These are phyloP conservation scores for Sordariomycetes sp. DNA, from an alignment of 2,329 filamentous ascomycete genomes.

Conservation along the genomic window DNA sequence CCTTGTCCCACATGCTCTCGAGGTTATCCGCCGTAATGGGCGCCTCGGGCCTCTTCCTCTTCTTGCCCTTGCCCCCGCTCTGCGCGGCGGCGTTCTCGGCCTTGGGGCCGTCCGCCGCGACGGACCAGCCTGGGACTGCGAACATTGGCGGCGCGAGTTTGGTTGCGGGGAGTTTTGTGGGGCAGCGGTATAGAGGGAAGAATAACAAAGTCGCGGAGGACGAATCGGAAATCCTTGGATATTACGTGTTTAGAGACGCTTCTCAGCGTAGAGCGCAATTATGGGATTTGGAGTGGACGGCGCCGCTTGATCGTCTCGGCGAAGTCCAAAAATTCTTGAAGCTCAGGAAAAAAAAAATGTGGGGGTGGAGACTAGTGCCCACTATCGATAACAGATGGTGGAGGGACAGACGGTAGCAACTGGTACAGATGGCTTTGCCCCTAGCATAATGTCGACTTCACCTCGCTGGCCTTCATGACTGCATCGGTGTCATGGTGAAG, in stretches of 20 bases:
- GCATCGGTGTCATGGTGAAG: no score
- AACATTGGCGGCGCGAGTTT: slow-evolving; percentile 50
- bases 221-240: not conserved
- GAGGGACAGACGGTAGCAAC: no score
- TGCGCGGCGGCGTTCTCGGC: slow-evolving; percentile 35
- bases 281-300: not conserved
- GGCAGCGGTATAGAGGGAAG: not conserved
- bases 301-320: not conserved
- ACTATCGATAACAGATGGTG: not conserved
- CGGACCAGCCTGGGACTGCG: slow-evolving; percentile 83
- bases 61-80: slow-evolving; percentile 31
- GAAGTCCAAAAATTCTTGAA: not conserved
- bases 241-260: not conserved
- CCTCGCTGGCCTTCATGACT: no score
- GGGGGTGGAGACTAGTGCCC: not conserved
- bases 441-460: no score
- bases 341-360: not conserved
- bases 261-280: not conserved
- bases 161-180: not conserved
- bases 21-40: slow-evolving; percentile 56
- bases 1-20: slow-evolving; percentile 62
- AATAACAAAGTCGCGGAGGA: not conserved
- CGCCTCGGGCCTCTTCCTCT: slow-evolving; percentile 34
- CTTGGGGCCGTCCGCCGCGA: slow-evolving; percentile 60
- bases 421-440: no score